A percentile compares a stretch with the other conserved stretches of the same genome.
Evolutionary conservation across 768 basidiomycete genomes (phyloP).

Genomic region (Suillus bovinus): DNA sequence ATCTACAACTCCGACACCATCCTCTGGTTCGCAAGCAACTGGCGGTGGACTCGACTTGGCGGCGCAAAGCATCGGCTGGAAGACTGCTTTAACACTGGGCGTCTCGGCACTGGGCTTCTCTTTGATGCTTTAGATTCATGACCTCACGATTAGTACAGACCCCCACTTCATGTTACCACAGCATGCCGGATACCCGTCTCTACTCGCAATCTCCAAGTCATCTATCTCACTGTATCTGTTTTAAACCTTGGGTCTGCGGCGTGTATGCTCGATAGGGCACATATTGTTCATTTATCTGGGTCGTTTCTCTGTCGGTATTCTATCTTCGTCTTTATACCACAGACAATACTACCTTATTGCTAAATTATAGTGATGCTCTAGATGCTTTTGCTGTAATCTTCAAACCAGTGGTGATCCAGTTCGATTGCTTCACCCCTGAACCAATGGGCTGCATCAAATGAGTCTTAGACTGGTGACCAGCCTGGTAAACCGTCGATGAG

Average conservation of each 20-base stretch:
- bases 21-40: neutral
- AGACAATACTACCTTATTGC: slow-evolving; percentile 12
- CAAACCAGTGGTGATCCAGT: neutral
- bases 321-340: neutral
- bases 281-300: neutral
- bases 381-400: neutral
- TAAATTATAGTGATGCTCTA: slow-evolving; percentile 9
- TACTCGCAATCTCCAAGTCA: neutral
- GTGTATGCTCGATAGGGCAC: neutral
- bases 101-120: slow-evolving; percentile 22
- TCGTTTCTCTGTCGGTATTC: slow-evolving; percentile 2
- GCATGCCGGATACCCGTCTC: neutral
- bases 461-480: no score
- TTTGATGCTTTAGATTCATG: slow-evolving; percentile 17
- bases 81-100: slow-evolving; percentile 19
- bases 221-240: neutral
- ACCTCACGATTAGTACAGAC: slow-evolving; percentile 4
- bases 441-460: no score
- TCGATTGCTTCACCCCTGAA: neutral
- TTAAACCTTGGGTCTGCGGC: neutral
- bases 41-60: slow-evolving; percentile 13
- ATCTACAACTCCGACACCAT: slow-evolving; percentile 1
- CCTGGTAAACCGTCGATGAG: no score
- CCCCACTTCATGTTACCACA: neutral
- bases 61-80: slow-evolving; percentile 14